Base-by-base conservation (phyloP, 164 flowering plant species). In the Macadamia integrifolia region DNA sequence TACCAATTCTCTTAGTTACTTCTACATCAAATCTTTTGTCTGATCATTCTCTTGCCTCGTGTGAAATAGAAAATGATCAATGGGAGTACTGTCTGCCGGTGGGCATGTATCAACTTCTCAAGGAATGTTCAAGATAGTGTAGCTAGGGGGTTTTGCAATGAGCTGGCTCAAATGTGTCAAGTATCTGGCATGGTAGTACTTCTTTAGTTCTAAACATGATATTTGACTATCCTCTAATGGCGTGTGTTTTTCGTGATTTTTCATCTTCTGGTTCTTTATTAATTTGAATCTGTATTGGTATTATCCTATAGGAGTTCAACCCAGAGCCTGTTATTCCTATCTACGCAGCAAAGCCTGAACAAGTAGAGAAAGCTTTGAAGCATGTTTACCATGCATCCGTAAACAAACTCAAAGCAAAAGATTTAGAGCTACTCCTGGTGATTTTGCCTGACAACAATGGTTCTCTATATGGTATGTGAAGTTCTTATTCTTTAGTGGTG, bases 61-160 rank as follows among this genome's bases (percentile, higher is more conserved):
- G 31, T 66, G 40, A 68, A 75, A 72, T 78, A 89, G 95, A 89
- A 89, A 87, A 87, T 89, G 95, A 85, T 89, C 46, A 89, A 87
- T 74, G 95, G 92, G 50, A 85, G 89, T 84, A 85, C 79, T 64
- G 90, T 89, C 9, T 81, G 72, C 69, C 77, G 87, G 59, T 89
- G 95, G 95, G 87, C 88, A 58, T 89, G 92, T 64, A 86, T 89
- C 62, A 89, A 89, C 72, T 89, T 89, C 66, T 87, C 95, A 58
- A 69, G 89, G 40, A 89, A 83, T 69, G 92, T 87, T 61, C 95
- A 89, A 74, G 92, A 89, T 73, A 82, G 78, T 66, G 88, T 87
- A 53, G 92, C 89, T 61, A 88, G 87, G 60, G 87, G 89, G n/a
- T 87, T 89, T 69, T 89, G 92, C 70, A 78, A 71, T 71, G 91